Evolutionary conservation across 2,329 filamentous ascomycete genomes (phyloP).

Genomic region (Pyrenochaeta sp.): DNA sequence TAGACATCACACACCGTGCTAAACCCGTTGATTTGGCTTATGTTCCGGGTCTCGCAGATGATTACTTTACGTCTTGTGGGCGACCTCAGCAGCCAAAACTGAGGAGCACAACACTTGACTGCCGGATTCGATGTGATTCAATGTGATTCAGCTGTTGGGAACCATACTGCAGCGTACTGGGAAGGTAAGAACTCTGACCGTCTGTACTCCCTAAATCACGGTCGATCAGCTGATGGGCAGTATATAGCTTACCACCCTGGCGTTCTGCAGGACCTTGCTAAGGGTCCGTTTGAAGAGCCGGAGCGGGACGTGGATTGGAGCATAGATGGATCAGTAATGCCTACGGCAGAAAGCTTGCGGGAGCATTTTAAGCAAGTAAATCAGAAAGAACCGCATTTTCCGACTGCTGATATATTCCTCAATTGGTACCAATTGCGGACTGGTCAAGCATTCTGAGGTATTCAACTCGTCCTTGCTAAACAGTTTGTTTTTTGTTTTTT

Average conservation of each 20-base stretch:
- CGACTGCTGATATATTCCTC: not conserved
- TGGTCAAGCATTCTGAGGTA: not conserved
- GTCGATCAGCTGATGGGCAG: too few relatives aligned
- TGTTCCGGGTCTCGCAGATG: not conserved
- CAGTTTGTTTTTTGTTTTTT: too few relatives aligned
- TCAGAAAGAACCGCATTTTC: not conserved
- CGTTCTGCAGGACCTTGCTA: too few relatives aligned
- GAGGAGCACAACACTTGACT: too few relatives aligned
- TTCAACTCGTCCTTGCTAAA: not conserved
- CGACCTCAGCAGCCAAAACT: too few relatives aligned
- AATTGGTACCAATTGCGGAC: not conserved
- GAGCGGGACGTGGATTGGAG: not conserved
- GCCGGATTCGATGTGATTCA: too few relatives aligned
- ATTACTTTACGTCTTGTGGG: not conserved
- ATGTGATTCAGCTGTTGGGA: too few relatives aligned
- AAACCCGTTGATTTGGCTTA: not conserved
- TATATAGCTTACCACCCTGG: too few relatives aligned
- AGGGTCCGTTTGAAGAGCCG: not conserved
- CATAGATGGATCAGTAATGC: not conserved
- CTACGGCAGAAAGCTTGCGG: not conserved
- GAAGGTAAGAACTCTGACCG: too few relatives aligned
- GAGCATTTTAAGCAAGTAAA: not conserved
- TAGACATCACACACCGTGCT: not conserved
- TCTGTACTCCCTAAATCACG: too few relatives aligned
- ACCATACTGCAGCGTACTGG: too few relatives aligned